A percentile compares a stretch with the other conserved stretches of the same genome.
phyloP scores from a whole-genome alignment of 352 stramenopile genomes.

The Pythium phragmitis region DNA sequence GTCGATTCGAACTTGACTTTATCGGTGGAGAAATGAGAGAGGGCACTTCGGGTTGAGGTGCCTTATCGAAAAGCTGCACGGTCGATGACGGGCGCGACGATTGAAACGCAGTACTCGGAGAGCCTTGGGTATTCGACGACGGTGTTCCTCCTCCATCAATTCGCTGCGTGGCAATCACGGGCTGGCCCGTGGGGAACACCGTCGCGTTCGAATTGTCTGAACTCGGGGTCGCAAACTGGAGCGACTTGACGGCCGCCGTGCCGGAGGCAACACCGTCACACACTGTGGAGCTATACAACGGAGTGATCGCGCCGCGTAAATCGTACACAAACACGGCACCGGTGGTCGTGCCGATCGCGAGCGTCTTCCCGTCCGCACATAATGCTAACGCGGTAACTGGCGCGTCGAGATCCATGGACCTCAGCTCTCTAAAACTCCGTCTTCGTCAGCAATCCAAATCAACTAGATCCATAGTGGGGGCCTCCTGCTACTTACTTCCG shows the following conservation, averaged over 20 bases:
- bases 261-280: slow-evolving; percentile 29
- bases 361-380: slow-evolving; percentile 65
- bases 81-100: neutral
- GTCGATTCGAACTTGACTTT: slow-evolving; percentile 6
- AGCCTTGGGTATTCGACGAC: slow-evolving; percentile 1
- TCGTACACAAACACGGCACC: slow-evolving; percentile 69
- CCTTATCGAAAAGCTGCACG: slow-evolving; percentile 3
- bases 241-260: slow-evolving; percentile 39
- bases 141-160: slow-evolving; percentile 11
- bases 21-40: slow-evolving; percentile 12
- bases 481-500: slow-evolving; percentile 36
- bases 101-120: neutral
- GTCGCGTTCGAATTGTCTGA: slow-evolving; percentile 33
- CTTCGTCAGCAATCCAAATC: neutral
- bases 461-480: slow-evolving; percentile 6
- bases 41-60: neutral
- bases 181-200: slow-evolving; percentile 37
- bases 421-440: slow-evolving; percentile 37
- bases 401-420: slow-evolving; percentile 55
- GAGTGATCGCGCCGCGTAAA: slow-evolving; percentile 59
- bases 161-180: slow-evolving; percentile 47
- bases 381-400: slow-evolving; percentile 57
- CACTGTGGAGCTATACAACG: slow-evolving; percentile 43
- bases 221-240: slow-evolving; percentile 52
- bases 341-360: slow-evolving; percentile 48